These are phyloP conservation scores for Lentinus brumalis DNA, from an alignment of 768 basidiomycete genomes.

Conservation along the genomic window DNA sequence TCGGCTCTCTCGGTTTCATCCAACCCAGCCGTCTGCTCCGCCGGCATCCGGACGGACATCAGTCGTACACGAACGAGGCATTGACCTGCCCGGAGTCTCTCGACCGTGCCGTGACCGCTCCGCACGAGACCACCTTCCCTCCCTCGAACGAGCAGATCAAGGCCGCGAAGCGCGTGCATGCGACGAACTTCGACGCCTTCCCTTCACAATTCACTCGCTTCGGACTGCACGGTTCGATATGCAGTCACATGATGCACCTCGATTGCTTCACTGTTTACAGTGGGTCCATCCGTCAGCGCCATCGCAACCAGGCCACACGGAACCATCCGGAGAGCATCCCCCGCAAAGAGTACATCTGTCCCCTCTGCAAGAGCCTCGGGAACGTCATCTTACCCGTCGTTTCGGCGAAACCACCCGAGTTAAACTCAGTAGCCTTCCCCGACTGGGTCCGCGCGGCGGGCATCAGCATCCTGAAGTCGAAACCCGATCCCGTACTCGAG, in stretches of 20 bases:
- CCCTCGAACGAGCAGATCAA: conserved; percentile 52
- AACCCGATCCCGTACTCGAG: conserved; percentile 72
- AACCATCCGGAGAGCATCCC: conserved; percentile 96
- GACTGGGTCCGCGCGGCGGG: conserved; percentile 92
- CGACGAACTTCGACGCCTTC: conserved; percentile 72
- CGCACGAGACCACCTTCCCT: conserved; percentile 45
- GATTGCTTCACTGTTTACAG: conserved; percentile 93
- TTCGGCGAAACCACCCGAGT: conserved; percentile 43
- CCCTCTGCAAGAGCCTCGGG: conserved; percentile 94
- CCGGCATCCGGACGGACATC: conserved; percentile 68
- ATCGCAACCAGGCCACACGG: conserved; percentile 83
- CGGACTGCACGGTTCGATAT: conserved; percentile 84
- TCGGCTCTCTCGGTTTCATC: conserved; percentile 84
- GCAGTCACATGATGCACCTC: conserved; percentile 97
- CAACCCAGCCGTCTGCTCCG: conserved; percentile 88
- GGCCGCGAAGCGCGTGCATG: conserved; percentile 43
- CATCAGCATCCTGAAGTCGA: conserved; percentile 85
- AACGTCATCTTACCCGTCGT: conserved; percentile 90
- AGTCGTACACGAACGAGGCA: conserved; percentile 68
- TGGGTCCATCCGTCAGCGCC: conserved; percentile 81
- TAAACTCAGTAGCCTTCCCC: conserved; percentile 66
- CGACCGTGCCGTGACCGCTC: conserved; percentile 48
- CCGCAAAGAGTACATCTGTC: conserved; percentile 93
- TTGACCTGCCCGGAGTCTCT: conserved; percentile 63
- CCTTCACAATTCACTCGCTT: conserved; percentile 74